These are phyloP conservation scores for Eucalyptus victrix DNA, from an alignment of 345 rosid species.

Conservation along the genomic window DNA sequence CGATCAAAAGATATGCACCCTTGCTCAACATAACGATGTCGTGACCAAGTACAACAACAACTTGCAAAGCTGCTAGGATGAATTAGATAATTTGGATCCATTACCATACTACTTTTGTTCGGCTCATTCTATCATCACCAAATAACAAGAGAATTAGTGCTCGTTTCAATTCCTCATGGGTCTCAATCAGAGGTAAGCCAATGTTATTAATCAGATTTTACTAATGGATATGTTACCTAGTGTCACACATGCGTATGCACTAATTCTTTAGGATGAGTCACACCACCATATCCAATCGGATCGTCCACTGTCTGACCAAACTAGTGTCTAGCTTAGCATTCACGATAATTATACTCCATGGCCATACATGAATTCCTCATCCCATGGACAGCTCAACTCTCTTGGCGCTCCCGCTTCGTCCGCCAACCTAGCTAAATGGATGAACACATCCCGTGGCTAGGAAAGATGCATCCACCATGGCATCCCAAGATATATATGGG, in stretches of 20 bases:
- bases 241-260: background rate
- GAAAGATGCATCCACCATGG: background rate
- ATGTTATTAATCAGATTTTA: background rate
- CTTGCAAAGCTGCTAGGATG: background rate
- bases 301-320: fast-evolving
- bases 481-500: background rate
- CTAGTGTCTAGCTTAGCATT: background rate
- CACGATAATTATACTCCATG: background rate
- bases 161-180: background rate
- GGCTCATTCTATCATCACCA: background rate
- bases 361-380: background rate
- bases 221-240: background rate
- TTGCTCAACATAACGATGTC: background rate
- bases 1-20: background rate
- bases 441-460: fast-evolving
- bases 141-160: background rate
- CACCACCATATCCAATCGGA: background rate
- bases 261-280: background rate
- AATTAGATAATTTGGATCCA: background rate
- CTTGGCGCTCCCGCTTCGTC: background rate
- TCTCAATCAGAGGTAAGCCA: background rate
- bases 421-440: background rate
- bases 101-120: background rate
- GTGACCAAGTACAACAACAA: too few species aligned
- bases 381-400: background rate